Evolutionary conservation across 2,329 filamentous ascomycete species (phyloP), one percentile per base, ranked within the genome.

Genomic region (Alternaria incomplexa): DNA sequence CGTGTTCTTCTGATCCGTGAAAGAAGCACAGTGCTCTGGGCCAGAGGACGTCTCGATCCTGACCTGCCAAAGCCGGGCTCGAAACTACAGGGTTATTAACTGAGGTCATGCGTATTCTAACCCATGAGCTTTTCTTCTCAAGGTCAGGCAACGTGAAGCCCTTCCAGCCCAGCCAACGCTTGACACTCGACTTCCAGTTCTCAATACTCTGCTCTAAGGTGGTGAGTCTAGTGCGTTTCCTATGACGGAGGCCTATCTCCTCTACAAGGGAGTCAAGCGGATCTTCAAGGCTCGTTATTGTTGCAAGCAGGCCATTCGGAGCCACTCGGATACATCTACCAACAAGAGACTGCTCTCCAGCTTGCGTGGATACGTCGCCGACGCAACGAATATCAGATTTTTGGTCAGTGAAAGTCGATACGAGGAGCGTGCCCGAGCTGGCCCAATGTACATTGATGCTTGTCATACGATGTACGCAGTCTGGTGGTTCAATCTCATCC

Each of bases 31-130:
- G 58, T 22, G 71, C 70, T 55, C 76, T 65, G 10, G 79, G 79
- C 79, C 79, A 80, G 13, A 80, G 63, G 10, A 80, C 64, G 15
- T 79, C 76, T n/a, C 69, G 68, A n/a, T 71, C 65, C 2, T 62
- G 51, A 22, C 45, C 62, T 15, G 66, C 56, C 10, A 58, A 51
- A 23, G 51, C 51, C 12, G 73, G 66, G 45, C 66, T 77, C 2
- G 66, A 55, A 61, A 12, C 26, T 58, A 44, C 20, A 13, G 43
- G 55, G 30, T 30, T 69, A 11, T 51, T 56, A 4, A 46, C 36
- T 15, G 69, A 66, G 4, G 70, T 61, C 17, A 73, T 68, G 25
- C 74, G 73, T 45, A 80, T 73, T 54, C 67, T 74, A 32, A 76
- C 74, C 78, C 78, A 80, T 3, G 75, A 68, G 25, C 43, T 64